A percentile compares a stretch with the other conserved stretches of the same genome.
Evolutionary conservation across 192 early-diverging fungal species (phyloP).

Genomic region (Coemansia sp.): DNA sequence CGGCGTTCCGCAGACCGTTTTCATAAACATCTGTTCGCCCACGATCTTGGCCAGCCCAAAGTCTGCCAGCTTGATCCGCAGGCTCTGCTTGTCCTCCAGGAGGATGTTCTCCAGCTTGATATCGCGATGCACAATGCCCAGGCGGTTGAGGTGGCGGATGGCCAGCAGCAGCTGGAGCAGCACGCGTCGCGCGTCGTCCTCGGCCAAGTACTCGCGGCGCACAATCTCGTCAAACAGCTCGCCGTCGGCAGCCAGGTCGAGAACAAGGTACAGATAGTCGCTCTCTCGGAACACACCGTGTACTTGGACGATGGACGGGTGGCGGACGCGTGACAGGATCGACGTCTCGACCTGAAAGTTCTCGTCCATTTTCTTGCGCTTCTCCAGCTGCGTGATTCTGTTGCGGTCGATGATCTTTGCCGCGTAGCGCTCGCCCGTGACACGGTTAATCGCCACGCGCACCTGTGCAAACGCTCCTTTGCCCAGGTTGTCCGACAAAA

Average conservation of each 20-base stretch:
- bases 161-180: slow-evolving; percentile 79
- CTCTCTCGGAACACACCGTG: slow-evolving; percentile 53
- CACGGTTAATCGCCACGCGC: slow-evolving; percentile 61
- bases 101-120: slow-evolving; percentile 84
- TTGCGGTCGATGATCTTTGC: slow-evolving; percentile 77
- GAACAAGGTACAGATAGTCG: slow-evolving; percentile 52
- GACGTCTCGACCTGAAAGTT: slow-evolving; percentile 50
- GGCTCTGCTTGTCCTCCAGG: slow-evolving; percentile 57
- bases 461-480: slow-evolving; percentile 70
- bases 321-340: slow-evolving; percentile 51
- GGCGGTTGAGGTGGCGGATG: slow-evolving; percentile 67
- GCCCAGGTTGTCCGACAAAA: slow-evolving; percentile 39
- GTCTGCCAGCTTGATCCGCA: slow-evolving; percentile 87
- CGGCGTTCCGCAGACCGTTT: slow-evolving; percentile 91
- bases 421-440: slow-evolving; percentile 65
- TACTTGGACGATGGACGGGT: slow-evolving; percentile 50
- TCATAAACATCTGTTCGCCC: slow-evolving; percentile 64
- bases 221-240: slow-evolving; percentile 94
- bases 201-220: slow-evolving; percentile 68
- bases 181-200: slow-evolving; percentile 75
- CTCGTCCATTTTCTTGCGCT: slow-evolving; percentile 49
- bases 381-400: slow-evolving; percentile 30
- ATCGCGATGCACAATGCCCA: slow-evolving; percentile 73
- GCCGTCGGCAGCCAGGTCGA: slow-evolving; percentile 73
- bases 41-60: slow-evolving; percentile 93